Base-by-base conservation (phyloP, 129 eudicot genomes). In the Pittosporum tobira region DNA sequence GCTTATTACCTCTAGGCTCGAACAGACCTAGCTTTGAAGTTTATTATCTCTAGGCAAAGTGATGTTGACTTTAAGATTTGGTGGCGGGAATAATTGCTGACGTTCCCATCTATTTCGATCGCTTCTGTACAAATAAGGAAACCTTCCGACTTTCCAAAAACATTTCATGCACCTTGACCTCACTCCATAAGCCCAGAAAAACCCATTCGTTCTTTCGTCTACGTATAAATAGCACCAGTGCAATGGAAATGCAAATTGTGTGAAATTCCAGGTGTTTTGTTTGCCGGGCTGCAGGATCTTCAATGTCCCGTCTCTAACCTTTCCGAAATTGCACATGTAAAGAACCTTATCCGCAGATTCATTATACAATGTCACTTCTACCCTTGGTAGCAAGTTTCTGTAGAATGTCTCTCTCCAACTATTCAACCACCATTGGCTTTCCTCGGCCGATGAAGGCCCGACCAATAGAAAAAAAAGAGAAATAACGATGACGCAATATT, bases 101-200 rank as follows among this genome's bases (percentile, higher is more conserved):
- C 79, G 57, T 52, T 74, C 79, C 79, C 79, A 74, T 46, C 79
- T 31, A 12, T 57, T 63, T 0, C 68, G 63, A 50, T 74, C 75
- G 8, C 29, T 18, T 2, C 75, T 67, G 20, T 75, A 75, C 34
- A 75, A 25, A 2, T 50, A 64, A 1, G 63, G 62, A 23, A 55
- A 43, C 8, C 36, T 34, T 11, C 36, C 51, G 14, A 75, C 36
- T 27, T 67, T 57, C 80, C 80, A 75, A n/a, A 75, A 69, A 36
- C 80, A 75, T 63, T 69, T 75, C 44, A 65, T 50, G 46, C 80
- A 75, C 24, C 64, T 57, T 23, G 62, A 70, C 22, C 80, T 56
- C 25, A 69, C 70, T 30, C n/a, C 49, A 13, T 65, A 72, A 1
- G 63, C 71, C 77, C 77, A 72, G 59, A 72, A 72, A 46, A 72